These are phyloP conservation scores for Trichomonascaceae sp. DNA, from an alignment of 1,139 yeast species.

Conservation along the genomic window DNA sequence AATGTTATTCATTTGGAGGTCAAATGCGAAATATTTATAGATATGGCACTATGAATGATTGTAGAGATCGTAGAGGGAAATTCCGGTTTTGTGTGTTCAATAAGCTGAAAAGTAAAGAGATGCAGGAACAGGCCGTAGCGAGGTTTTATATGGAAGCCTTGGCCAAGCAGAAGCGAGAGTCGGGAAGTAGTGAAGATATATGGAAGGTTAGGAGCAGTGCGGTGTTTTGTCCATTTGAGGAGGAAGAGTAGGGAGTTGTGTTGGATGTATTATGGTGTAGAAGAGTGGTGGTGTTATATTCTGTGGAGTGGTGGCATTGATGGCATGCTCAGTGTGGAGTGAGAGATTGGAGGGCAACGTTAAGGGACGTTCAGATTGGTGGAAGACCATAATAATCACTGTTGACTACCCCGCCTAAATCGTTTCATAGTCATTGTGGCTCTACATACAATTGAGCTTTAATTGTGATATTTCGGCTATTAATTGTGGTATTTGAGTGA, in stretches of 20 bases:
- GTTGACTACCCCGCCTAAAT: no score
- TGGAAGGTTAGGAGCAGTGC: conserved; percentile 56
- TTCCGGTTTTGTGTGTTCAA: conserved; percentile 73
- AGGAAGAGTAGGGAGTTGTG: conserved; percentile 13
- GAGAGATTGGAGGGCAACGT: no score
- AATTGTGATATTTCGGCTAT: no score
- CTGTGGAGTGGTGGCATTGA: no score
- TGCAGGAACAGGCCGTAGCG: conserved; percentile 48
- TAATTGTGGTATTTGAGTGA: no score
- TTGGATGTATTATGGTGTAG: background rate
- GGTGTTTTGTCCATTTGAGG: conserved; percentile 31
- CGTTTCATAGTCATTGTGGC: no score
- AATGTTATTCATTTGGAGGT: conserved; percentile 86
- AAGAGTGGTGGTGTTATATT: no score
- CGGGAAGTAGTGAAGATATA: conserved; percentile 60
- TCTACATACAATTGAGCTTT: no score
- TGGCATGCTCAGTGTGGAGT: no score
- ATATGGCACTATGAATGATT: conserved; percentile 68
- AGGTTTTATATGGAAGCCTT: conserved; percentile 61
- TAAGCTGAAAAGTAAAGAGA: conserved; percentile 45
- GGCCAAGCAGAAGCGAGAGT: conserved; percentile 57
- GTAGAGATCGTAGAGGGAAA: conserved; percentile 65
- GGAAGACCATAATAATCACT: no score
- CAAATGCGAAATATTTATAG: conserved; percentile 77
- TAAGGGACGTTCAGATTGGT: no score